Evolutionary conservation across 2,329 filamentous ascomycete species (phyloP), one percentile per base, ranked within the genome.

Genomic region (Alternaria rosae): DNA sequence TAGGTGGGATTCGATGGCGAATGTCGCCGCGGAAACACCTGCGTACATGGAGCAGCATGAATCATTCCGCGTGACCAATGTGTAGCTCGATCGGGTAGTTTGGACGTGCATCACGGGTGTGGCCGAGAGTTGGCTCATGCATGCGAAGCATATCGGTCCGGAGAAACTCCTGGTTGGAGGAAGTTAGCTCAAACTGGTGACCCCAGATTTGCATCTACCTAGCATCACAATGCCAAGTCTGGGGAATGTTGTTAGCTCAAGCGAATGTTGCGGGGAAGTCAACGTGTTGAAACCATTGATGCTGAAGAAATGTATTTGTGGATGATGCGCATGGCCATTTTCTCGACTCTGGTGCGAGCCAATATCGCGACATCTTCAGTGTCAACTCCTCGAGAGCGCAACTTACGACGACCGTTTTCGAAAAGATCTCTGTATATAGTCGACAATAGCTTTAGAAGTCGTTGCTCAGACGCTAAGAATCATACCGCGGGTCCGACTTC

Each of bases 101-200:
- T 9, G 20, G 9, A 38, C 15, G 30, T 25, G 28, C 35, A 38
- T 38, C 13, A 12, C 23, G 20, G 47, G 20, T 51, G 23, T 12
- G 23, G 6, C 47, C 47, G 47, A 51, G 8, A 15, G 30, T 38
- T 51, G 47, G 47, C 47, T 51, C 28, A 51, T 51, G 47, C 35
- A 51, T 51, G 12, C 47, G 28, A 51, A 51, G 25, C 47, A 25
- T 38, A 35, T 51, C 28, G 30, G 28, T 38, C 9, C 62, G 67
- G 67, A 70, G 32, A 60, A 69, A 62, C 53, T 11, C 48, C 42
- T 62, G 54, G 64, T 69, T 68, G 67, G 67, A 62, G 67, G 67
- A 66, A 69, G 10, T 59, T 61, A 23, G 50, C 26, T 15, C 15
- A 54, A 42, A 21, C 17, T 53, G 23, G 25, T 13, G 3, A 51